phyloP scores from a whole-genome alignment of 306 rosid genomes.

The Pterocarpus santalinus region DNA sequence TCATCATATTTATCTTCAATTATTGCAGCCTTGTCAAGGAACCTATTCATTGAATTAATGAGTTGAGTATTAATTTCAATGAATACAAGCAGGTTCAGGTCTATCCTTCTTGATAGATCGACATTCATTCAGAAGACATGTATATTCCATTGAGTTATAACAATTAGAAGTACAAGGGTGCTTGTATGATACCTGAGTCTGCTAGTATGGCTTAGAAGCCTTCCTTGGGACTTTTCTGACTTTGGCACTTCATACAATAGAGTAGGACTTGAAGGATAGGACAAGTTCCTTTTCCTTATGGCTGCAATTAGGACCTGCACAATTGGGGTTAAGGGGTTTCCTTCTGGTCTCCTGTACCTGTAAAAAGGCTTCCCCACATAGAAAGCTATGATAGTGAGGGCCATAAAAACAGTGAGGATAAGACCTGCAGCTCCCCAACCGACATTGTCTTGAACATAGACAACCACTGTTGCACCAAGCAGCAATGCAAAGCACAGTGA shows the following conservation, averaged over 20 bases:
- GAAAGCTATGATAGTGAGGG: conserved; percentile 43
- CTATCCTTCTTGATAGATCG: background rate
- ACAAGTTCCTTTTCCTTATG: conserved; percentile 56
- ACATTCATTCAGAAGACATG: no score
- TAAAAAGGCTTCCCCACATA: conserved; percentile 52
- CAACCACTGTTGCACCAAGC: conserved; percentile 56
- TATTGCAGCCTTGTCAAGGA: conserved; percentile 70
- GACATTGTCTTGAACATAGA: conserved; percentile 54
- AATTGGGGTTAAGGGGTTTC: conserved; percentile 56
- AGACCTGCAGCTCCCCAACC: conserved; percentile 60
- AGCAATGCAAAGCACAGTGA: conserved; percentile 47
- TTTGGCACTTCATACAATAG: conserved; percentile 53
- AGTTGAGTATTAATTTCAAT: background rate
- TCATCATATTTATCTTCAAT: conserved; percentile 50
- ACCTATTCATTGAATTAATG: conserved; percentile 42
- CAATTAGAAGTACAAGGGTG: background rate
- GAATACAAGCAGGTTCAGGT: background rate
- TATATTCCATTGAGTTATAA: no score
- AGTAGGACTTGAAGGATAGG: conserved; percentile 46
- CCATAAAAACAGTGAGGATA: conserved; percentile 48
- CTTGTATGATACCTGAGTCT: conserved; percentile 49
- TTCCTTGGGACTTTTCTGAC: conserved; percentile 44
- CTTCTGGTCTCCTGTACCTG: conserved; percentile 51
- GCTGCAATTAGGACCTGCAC: conserved; percentile 61
- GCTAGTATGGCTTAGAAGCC: conserved; percentile 53